These are phyloP conservation scores for Marasmius fiardii DNA, from an alignment of 1,284 basidiomycete species.

Conservation along the genomic window DNA sequence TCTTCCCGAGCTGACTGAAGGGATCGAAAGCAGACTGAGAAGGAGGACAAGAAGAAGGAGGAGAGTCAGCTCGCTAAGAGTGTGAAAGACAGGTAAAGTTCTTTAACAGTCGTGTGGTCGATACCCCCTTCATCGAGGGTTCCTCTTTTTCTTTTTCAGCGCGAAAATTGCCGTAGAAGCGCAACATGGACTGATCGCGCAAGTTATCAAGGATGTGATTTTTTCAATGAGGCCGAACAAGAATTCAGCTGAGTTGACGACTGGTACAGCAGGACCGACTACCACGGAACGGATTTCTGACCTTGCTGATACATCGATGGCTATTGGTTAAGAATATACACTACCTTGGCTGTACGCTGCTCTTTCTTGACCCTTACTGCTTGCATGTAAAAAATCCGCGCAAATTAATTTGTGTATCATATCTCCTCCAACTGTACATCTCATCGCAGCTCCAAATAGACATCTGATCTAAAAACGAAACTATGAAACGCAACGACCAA, in stretches of 20 bases:
- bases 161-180: conserved; percentile 84
- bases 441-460: too few species aligned
- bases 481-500: too few species aligned
- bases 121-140: too few species aligned
- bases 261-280: conserved; percentile 14
- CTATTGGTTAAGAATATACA: conserved; percentile 25
- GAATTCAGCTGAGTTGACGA: conserved; percentile 9
- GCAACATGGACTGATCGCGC: conserved; percentile 87
- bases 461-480: too few species aligned
- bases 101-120: too few species aligned
- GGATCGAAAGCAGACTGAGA: conserved; percentile 38
- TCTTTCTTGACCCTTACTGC: background rate
- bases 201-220: conserved; percentile 85
- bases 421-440: background rate
- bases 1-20: conserved; percentile 4
- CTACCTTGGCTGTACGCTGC: conserved; percentile 5
- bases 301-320: conserved; percentile 32
- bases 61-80: conserved; percentile 60
- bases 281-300: conserved; percentile 23
- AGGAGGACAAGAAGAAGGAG: conserved; percentile 75
- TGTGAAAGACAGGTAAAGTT: too few species aligned
- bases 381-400: background rate
- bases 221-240: conserved; percentile 63
- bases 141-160: too few species aligned
- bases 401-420: background rate